Evolutionary conservation across 176 grass and related monocot species (phyloP).

Genomic region (Musa troglodytarum): DNA sequence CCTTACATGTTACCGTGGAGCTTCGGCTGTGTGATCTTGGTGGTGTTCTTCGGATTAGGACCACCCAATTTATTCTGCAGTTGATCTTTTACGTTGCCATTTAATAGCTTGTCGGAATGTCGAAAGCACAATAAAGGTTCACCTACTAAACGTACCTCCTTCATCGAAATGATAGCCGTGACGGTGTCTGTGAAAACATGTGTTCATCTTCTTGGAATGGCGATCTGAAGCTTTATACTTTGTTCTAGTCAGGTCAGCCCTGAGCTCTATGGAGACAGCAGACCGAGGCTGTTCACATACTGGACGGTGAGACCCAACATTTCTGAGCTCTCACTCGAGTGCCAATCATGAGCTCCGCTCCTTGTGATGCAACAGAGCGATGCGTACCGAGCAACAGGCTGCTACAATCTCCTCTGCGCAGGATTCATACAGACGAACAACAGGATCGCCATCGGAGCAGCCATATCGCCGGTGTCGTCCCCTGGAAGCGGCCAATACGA

Average conservation of each 20-base stretch:
- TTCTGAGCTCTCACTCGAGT: background rate
- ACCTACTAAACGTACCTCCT: constrained; percentile 21
- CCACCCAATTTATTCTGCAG: constrained; percentile 14
- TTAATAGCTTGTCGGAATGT: constrained; percentile 19
- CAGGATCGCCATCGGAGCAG: constrained; percentile 73
- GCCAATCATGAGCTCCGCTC: background rate
- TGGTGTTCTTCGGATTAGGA: background rate
- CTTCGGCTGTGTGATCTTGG: background rate
- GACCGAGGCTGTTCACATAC: constrained; percentile 89
- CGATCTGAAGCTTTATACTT: constrained; percentile 63
- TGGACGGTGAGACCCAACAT: constrained; percentile 61
- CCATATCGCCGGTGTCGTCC: constrained; percentile 70
- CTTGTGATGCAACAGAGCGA: constrained; percentile 47
- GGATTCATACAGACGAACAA: constrained; percentile 85
- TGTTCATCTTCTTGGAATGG: background rate
- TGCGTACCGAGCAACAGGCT: constrained; percentile 81
- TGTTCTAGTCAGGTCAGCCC: constrained; percentile 99
- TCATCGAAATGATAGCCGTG: background rate
- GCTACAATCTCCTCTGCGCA: constrained; percentile 86
- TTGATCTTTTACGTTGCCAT: constrained; percentile 2
- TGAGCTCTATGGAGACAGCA: constrained; percentile 91
- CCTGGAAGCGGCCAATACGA: constrained; percentile 55
- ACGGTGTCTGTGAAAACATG: no score
- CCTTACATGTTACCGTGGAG: no score
- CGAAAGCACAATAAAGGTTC: constrained; percentile 19